Evolutionary conservation across 2,329 filamentous ascomycete species (phyloP).

Genomic region (Ceratocystis lukuohia): DNA sequence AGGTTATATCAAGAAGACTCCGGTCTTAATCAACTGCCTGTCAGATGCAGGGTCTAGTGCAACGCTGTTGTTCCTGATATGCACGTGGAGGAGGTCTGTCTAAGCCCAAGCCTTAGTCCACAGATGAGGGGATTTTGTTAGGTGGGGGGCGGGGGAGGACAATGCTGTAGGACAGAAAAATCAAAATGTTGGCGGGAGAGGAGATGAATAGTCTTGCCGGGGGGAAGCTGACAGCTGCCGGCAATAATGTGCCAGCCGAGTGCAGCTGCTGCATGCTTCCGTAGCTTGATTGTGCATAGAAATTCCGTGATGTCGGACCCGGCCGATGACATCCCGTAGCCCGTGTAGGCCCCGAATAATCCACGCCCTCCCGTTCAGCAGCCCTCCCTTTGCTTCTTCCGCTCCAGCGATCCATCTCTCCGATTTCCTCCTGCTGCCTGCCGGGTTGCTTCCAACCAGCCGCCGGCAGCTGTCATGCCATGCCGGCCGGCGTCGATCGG

Average conservation of each 20-base stretch:
- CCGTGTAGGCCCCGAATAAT: no score
- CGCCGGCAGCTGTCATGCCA: conserved; percentile 1
- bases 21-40: no score
- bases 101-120: not conserved
- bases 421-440: not conserved
- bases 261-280: not conserved
- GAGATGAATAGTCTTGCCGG: no score
- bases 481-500: no score
- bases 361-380: no score
- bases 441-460: not conserved
- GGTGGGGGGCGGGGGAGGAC: not conserved
- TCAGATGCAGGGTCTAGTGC: no score
- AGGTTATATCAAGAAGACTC: no score
- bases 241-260: not conserved
- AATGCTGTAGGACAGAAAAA: not conserved
- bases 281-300: not conserved
- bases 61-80: not conserved
- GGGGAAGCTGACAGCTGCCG: not conserved
- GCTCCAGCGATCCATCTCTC: not conserved
- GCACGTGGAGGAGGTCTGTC: not conserved
- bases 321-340: no score
- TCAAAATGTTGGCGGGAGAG: no score
- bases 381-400: not conserved
- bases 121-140: not conserved
- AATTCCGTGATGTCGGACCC: no score